phyloP scores from a whole-genome alignment of 345 rosid genomes.

The Arabis hirsuta region DNA sequence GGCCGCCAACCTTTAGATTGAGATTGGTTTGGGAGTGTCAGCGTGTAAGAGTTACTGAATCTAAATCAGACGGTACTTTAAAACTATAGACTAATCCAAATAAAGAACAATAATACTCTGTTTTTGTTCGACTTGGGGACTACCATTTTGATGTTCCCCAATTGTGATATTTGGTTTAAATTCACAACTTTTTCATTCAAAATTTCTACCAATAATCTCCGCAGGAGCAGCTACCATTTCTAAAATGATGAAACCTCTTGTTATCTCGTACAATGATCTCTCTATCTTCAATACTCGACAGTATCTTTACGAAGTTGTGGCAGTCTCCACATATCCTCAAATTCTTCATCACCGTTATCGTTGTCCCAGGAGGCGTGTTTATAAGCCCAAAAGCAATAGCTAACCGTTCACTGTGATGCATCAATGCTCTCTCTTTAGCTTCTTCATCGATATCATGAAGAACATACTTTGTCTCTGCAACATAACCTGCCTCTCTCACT shows the following conservation, averaged over 20 bases:
- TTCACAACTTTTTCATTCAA: neutral
- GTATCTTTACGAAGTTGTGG: conserved; percentile 61
- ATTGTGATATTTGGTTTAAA: too few species aligned
- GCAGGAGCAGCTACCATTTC: conserved; percentile 63
- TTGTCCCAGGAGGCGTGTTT: conserved; percentile 46
- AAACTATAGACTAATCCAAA: too few species aligned
- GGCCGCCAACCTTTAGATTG: too few species aligned
- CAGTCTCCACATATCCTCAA: conserved; percentile 68
- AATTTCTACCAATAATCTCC: conserved; percentile 58
- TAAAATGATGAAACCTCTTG: conserved; percentile 70
- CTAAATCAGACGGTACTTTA: too few species aligned
- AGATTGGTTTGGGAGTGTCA: too few species aligned
- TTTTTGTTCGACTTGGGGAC: too few species aligned
- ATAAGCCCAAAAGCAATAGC: conserved; percentile 70
- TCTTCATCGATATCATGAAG: conserved; percentile 67
- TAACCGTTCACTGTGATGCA: conserved; percentile 68
- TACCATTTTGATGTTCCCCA: too few species aligned
- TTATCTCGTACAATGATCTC: conserved; percentile 61
- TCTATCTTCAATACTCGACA: conserved; percentile 55
- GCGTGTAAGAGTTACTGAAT: too few species aligned
- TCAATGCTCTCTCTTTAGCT: conserved; percentile 63
- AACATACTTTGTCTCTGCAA: conserved; percentile 61
- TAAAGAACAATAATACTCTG: too few species aligned
- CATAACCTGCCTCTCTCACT: conserved; percentile 54
- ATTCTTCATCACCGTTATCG: conserved; percentile 65